Conservation (phyloP, 192 early-diverging fungal species). For the Coemansia erecta region DNA sequence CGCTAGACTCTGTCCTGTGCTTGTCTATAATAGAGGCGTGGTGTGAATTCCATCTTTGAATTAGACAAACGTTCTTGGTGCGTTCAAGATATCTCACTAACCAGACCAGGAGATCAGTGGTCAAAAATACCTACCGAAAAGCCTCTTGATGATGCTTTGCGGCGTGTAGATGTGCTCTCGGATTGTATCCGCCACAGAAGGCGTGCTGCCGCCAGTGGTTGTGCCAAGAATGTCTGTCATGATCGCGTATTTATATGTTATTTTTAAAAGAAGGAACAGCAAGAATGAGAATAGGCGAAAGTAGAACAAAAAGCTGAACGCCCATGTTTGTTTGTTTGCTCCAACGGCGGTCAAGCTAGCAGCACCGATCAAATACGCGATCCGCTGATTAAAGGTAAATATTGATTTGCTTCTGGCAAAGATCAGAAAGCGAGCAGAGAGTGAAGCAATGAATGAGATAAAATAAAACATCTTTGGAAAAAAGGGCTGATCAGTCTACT, state of each 20-base stretch:
- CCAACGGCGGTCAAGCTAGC: too few relatives aligned
- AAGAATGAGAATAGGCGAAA: not conserved
- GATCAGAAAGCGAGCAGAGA: too few relatives aligned
- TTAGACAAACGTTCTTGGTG: too few relatives aligned
- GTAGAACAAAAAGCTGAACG: not conserved
- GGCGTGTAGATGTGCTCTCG: constrained; percentile 35
- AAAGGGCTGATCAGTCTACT: constrained; percentile 19
- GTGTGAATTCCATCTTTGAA: too few relatives aligned
- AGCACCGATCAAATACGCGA: not conserved
- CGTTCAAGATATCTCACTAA: too few relatives aligned
- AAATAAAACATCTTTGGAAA: not conserved
- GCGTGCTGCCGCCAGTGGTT: constrained; percentile 1
- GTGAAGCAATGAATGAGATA: not conserved
- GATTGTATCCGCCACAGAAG: constrained; percentile 12
- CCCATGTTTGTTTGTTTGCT: not conserved
- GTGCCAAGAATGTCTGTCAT: not conserved
- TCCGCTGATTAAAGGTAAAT: not conserved
- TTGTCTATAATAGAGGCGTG: not conserved
- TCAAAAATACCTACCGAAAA: constrained; percentile 29
- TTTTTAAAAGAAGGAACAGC: not conserved
- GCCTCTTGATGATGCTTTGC: constrained; percentile 26
- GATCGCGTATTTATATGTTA: constrained; percentile 2
- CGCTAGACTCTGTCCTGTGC: not conserved
- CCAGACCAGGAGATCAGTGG: too few relatives aligned
- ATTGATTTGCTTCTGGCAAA: not conserved